Conservation (phyloP, 164 flowering plant species). For the Liquidambar formosana region DNA sequence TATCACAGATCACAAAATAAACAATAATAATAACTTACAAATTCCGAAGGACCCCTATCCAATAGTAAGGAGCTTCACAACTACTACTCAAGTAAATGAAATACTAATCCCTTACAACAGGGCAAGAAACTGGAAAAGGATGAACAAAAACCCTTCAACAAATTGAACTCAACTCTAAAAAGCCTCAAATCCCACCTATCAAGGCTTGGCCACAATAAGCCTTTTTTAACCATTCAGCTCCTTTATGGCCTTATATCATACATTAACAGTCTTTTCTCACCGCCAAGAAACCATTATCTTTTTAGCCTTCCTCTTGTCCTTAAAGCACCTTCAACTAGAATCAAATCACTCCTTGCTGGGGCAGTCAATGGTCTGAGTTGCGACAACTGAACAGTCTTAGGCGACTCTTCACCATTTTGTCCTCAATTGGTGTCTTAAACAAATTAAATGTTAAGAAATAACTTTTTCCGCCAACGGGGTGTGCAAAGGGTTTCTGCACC, state of each 20-base stretch:
- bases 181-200: neutral
- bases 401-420: neutral
- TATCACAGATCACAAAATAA: too few relatives aligned
- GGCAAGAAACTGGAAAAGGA: neutral
- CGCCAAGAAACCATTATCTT: neutral
- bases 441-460: neutral
- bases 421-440: neutral
- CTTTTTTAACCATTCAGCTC: neutral
- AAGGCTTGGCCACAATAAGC: neutral
- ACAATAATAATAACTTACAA: too few relatives aligned
- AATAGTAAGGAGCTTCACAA: neutral
- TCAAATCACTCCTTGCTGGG: neutral
- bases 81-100: neutral
- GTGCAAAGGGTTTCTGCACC: neutral
- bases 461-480: neutral
- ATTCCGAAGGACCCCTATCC: too few relatives aligned
- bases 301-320: neutral
- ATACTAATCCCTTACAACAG: neutral
- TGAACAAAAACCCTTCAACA: neutral
- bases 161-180: neutral
- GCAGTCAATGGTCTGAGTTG: neutral
- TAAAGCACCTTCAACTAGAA: neutral
- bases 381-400: neutral
- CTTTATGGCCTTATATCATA: neutral
- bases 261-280: neutral